A percentile compares a stretch with the other conserved stretches of the same genome.
These are phyloP conservation scores for Pseudocercospora cruenta DNA, from an alignment of 2,329 filamentous ascomycete species.

Conservation along the genomic window DNA sequence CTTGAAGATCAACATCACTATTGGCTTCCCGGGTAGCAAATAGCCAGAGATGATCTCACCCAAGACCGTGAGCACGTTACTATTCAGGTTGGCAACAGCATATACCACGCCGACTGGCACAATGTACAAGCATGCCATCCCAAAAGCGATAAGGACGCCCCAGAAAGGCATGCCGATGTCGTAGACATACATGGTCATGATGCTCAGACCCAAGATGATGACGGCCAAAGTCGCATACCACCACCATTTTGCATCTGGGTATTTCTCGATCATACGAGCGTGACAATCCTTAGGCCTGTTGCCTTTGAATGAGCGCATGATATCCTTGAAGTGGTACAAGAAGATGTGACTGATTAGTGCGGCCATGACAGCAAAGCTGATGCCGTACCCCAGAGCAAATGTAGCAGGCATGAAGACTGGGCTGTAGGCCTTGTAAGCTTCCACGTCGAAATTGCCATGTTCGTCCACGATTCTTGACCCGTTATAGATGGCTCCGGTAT, in stretches of 20 bases:
- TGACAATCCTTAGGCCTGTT: conserved; percentile 54
- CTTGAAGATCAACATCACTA: conserved; percentile 9
- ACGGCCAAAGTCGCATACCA: conserved; percentile 38
- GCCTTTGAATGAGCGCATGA: conserved; percentile 51
- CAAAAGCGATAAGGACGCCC: conserved; percentile 2
- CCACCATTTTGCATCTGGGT: conserved; percentile 52
- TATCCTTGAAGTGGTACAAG: conserved; percentile 60
- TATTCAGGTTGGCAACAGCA: conserved; percentile 9
- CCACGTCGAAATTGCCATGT: not conserved
- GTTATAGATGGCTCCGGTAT: conserved; percentile 4
- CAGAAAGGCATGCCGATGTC: conserved; percentile 6
- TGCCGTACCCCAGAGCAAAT: conserved; percentile 6
- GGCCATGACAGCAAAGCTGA: conserved; percentile 58
- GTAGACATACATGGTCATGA: conserved; percentile 8
- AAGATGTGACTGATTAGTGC: conserved; percentile 57
- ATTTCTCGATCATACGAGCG: conserved; percentile 55
- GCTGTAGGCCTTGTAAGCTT: conserved; percentile 1
- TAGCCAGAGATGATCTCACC: conserved; percentile 10
- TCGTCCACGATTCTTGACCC: conserved; percentile 2
- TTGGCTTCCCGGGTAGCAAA: conserved; percentile 1
- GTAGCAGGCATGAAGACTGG: conserved; percentile 9
- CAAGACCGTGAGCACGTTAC: conserved; percentile 8
- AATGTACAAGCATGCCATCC: conserved; percentile 4
- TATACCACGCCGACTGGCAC: conserved; percentile 1
- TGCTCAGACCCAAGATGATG: conserved; percentile 8